Conservation (phyloP, 164 flowering plant genomes). For the Macadamia integrifolia region DNA sequence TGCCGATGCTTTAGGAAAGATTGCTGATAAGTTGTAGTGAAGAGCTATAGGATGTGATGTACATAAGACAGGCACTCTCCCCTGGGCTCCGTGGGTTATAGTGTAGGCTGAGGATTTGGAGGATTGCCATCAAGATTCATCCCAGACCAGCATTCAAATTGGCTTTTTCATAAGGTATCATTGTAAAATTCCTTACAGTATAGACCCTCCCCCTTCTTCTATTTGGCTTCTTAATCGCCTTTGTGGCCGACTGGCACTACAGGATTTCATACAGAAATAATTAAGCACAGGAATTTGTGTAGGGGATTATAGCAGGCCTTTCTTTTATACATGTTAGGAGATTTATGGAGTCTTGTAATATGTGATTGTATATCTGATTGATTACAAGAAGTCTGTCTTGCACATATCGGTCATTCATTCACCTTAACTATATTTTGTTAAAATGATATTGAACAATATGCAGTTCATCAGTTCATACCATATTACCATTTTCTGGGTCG, state of each 20-base stretch:
- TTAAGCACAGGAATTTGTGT: not conserved
- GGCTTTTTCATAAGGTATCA: not conserved
- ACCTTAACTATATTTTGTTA: too few species aligned
- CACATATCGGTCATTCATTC: too few species aligned
- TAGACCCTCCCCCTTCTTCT: not conserved
- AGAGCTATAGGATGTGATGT: slow-evolving; percentile 13
- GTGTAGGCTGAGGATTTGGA: not conserved
- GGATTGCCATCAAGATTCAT: not conserved
- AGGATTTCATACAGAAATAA: not conserved
- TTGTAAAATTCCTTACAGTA: not conserved
- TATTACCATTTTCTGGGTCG: too few species aligned
- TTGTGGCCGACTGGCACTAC: not conserved
- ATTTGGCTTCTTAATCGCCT: not conserved
- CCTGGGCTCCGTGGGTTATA: not conserved
- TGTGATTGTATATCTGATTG: slow-evolving; percentile 4
- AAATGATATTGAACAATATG: too few species aligned
- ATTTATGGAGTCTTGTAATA: not conserved
- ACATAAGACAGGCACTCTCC: not conserved
- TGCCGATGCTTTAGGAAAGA: slow-evolving; percentile 75
- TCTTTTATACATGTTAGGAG: not conserved
- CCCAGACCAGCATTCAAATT: not conserved
- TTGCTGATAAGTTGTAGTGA: slow-evolving; percentile 70
- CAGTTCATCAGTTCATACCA: too few species aligned
- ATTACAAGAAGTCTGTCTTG: not conserved
- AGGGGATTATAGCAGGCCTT: not conserved